Conservation (phyloP, 2,329 filamentous ascomycete genomes). For the Trichoderma koningiopsis region DNA sequence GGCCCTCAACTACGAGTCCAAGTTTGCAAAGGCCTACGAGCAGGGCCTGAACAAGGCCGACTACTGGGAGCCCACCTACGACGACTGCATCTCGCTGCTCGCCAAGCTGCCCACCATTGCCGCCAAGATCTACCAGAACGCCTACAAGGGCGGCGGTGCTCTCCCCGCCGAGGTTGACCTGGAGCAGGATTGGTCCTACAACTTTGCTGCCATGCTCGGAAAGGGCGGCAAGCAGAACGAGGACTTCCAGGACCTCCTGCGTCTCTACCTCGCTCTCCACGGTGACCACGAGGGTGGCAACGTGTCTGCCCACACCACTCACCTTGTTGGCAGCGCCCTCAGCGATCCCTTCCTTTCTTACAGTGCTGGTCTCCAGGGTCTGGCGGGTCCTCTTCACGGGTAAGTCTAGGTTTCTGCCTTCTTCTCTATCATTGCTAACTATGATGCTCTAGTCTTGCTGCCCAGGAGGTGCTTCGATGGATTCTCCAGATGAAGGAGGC, state of each 20-base stretch:
- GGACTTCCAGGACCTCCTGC: conserved; percentile 91
- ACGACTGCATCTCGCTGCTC: conserved; percentile 89
- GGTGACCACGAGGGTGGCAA: conserved; percentile 98
- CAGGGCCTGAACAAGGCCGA: conserved; percentile 89
- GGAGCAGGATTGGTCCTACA: conserved; percentile 96
- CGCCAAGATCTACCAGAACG: conserved; percentile 95
- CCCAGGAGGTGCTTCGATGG: conserved; percentile 96
- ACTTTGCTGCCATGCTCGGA: conserved; percentile 95
- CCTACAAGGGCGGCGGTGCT: conserved; percentile 73
- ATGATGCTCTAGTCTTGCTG: conserved; percentile 66
- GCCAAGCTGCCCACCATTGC: conserved; percentile 97
- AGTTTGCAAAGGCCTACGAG: conserved; percentile 92
- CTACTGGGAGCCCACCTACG: conserved; percentile 98
- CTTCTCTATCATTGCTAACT: neutral
- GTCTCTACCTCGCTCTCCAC: conserved; percentile 93
- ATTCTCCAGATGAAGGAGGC: conserved; percentile 92
- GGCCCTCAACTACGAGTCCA: conserved; percentile 91
- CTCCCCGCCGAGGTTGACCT: conserved; percentile 76
- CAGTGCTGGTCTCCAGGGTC: conserved; percentile 90
- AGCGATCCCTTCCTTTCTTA: conserved; percentile 96
- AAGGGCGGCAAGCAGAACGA: conserved; percentile 86
- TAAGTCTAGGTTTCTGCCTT: conserved; percentile 39
- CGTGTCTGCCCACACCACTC: conserved; percentile 92
- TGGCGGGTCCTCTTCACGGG: conserved; percentile 76
- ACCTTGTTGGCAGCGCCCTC: conserved; percentile 91